Evolutionary conservation across 2,329 filamentous ascomycete species (phyloP).

Genomic region (Nigrospora sphaerica): DNA sequence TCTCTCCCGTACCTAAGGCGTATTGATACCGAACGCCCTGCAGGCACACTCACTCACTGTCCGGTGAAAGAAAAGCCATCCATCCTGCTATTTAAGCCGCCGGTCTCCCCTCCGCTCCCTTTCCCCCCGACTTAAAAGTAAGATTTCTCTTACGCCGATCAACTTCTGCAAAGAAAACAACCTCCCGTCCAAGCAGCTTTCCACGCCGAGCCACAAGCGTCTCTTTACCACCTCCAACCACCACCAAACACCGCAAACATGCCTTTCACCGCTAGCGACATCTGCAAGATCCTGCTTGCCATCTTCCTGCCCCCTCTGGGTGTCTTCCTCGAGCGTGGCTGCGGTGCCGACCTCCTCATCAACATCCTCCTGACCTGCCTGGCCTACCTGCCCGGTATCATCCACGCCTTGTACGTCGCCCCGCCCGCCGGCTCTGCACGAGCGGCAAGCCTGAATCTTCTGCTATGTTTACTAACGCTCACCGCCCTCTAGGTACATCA

Average conservation of each 20-base stretch:
- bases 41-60: too few relatives aligned
- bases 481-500: constrained; percentile 53
- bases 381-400: constrained; percentile 66
- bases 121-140: too few relatives aligned
- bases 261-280: constrained; percentile 30
- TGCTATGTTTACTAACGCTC: constrained; percentile 2
- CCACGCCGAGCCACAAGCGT: neutral
- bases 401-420: constrained; percentile 64
- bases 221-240: neutral
- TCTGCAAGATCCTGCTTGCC: constrained; percentile 67
- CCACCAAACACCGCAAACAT: constrained; percentile 9
- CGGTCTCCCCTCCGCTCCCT: too few relatives aligned
- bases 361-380: constrained; percentile 70
- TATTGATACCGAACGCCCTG: too few relatives aligned
- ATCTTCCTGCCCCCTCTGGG: constrained; percentile 71
- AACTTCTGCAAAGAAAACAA: too few relatives aligned
- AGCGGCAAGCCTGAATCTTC: neutral
- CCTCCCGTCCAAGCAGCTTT: too few relatives aligned
- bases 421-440: neutral
- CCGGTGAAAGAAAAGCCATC: too few relatives aligned
- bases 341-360: constrained; percentile 69
- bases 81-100: too few relatives aligned
- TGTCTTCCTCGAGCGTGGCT: constrained; percentile 78
- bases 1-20: too few relatives aligned
- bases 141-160: too few relatives aligned